Evolutionary conservation across 208 protist genomes (phyloP).

Genomic region (Trypanosoma mega): DNA sequence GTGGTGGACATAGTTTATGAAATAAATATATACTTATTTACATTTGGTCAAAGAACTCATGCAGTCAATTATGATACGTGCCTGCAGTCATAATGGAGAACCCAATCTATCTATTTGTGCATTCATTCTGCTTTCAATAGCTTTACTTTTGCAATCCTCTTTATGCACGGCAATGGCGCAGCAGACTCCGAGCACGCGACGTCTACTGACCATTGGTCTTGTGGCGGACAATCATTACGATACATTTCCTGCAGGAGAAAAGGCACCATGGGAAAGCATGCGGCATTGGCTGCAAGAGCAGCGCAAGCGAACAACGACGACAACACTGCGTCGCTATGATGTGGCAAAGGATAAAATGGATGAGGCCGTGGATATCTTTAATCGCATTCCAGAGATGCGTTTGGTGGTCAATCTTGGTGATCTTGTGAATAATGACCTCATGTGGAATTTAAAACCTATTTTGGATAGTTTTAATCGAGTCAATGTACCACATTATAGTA

Average conservation of each 20-base stretch:
- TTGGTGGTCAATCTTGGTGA: slow-evolving; percentile 32
- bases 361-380: slow-evolving; percentile 25
- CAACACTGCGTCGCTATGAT: slow-evolving; percentile 26
- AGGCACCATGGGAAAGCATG: slow-evolving; percentile 25
- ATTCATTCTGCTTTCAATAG: no score
- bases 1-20: no score
- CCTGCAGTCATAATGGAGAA: no score
- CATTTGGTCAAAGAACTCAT: no score
- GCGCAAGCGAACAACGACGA: slow-evolving; percentile 19
- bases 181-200: background rate
- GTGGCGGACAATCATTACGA: slow-evolving; percentile 28
- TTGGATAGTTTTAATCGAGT: slow-evolving; percentile 20
- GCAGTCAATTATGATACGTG: no score
- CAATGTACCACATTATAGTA: slow-evolving; percentile 26
- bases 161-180: no score
- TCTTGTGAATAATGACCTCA: slow-evolving; percentile 32
- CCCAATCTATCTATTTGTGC: no score
- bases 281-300: slow-evolving; percentile 18
- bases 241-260: slow-evolving; percentile 27
- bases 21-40: no score
- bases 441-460: slow-evolving; percentile 33
- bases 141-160: no score
- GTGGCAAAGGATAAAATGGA: slow-evolving; percentile 29
- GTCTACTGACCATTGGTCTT: slow-evolving; percentile 20
- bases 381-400: slow-evolving; percentile 22